These are phyloP conservation scores for Lasiodiplodia citricola DNA, from an alignment of 2,329 filamentous ascomycete species.

Conservation along the genomic window DNA sequence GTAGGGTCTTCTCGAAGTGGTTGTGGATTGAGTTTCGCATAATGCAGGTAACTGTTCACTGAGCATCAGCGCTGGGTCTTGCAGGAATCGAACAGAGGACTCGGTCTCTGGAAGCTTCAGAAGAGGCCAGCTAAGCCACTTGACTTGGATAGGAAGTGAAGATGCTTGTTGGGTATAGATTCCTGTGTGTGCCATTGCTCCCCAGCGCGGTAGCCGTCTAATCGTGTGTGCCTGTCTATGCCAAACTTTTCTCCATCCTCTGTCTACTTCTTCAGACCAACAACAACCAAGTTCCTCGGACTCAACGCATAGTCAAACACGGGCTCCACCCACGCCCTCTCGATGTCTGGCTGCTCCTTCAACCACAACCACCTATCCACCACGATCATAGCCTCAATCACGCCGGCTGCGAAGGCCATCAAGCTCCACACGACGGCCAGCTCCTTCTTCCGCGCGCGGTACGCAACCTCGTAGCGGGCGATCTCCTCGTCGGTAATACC, in stretches of 20 bases:
- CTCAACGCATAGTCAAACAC: slow-evolving; percentile 89
- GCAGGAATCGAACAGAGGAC: neutral
- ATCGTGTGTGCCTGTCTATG: neutral
- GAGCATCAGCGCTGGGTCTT: neutral
- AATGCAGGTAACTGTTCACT: neutral
- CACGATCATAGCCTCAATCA: slow-evolving; percentile 89
- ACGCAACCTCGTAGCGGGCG: slow-evolving; percentile 69
- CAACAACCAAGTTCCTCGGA: slow-evolving; percentile 89
- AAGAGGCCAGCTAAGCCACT: neutral
- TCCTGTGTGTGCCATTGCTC: neutral
- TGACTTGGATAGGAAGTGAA: neutral
- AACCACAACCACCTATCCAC: slow-evolving; percentile 89
- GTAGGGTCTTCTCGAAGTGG: neutral
- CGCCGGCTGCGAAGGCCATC: slow-evolving; percentile 92
- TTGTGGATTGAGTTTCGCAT: neutral
- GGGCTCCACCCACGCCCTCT: slow-evolving; percentile 85
- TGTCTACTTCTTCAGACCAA: slow-evolving; percentile 74
- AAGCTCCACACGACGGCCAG: slow-evolving; percentile 88
- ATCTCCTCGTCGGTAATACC: slow-evolving; percentile 78
- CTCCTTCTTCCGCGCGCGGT: slow-evolving; percentile 73
- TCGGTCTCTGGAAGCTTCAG: slow-evolving; percentile 1
- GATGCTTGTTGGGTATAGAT: neutral
- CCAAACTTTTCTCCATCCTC: neutral
- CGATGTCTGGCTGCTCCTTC: slow-evolving; percentile 73
- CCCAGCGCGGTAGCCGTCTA: neutral